Base-by-base conservation (phyloP, 805 yeast species). In the Sugiyamaella mastotermitis region DNA sequence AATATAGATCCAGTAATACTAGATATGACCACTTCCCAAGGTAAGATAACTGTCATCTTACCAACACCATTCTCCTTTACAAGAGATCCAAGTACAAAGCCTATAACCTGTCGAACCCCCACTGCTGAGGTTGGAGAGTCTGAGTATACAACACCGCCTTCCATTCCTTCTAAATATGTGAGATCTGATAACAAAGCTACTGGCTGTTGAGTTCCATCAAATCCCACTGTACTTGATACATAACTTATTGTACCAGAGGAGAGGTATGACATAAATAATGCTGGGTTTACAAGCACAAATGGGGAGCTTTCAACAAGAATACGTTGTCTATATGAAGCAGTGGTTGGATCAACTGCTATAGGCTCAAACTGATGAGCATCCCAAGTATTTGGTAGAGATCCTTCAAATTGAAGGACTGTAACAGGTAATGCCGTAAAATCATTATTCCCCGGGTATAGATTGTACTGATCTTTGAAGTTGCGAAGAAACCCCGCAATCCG, bases 131-230 rank as follows among this genome's bases (percentile, higher is more conserved):
- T 9, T 6, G 8, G 6, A 16, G 10, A 7, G 14, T 25, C 36
- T 3, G 29, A 22, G 19, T 21, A 36, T 5, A 46, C 56, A 3
- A 48, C 22, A 10, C 58, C 65, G 9, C 65, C 65, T 16, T 57
- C 58, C 65, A 61, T 61, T 9, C 63, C 61, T 11, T 58, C 64
- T 4, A 61, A 45, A 35, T 39, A 61, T 16, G 64, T 38, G 7
- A 54, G 41, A 32, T 61, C 65, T 14, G 50, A 35, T 7, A 58
- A 41, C 10, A 57, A 29, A 4, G 41, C 45, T 8, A 40, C 39
- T 22, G 41, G 41, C 3, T 31, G 19, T 17, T 10, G 23, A 18
- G 11, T n/a, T 11, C 46, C 45, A 20, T 31, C 40, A 21, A 27
- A 17, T 20, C 37, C 31, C 14, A 39, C 18, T 6, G 30, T 23